Conservation (phyloP, 139 green algal species). For the Zygnema circumcarinatum region DNA sequence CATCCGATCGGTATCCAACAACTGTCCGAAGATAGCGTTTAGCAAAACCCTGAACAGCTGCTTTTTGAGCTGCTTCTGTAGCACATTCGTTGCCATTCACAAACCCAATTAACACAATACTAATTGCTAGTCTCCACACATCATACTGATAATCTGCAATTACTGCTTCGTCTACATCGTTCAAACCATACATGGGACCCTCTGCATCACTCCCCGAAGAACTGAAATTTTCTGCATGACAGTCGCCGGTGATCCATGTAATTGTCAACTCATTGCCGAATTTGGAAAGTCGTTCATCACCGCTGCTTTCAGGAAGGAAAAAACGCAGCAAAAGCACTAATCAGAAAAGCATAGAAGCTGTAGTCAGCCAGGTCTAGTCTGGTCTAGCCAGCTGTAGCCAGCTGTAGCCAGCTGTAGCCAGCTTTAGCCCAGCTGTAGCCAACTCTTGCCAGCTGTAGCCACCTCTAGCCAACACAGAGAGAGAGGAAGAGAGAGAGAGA, state of each 20-base stretch:
- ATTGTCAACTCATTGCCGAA: slow-evolving; percentile 40
- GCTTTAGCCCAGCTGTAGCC: slow-evolving; percentile 42
- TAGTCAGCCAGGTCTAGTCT: slow-evolving; percentile 40
- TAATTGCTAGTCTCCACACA: slow-evolving; percentile 55
- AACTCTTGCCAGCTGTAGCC: too few relatives aligned
- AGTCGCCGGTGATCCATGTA: slow-evolving; percentile 57
- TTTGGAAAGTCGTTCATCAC: slow-evolving; percentile 43
- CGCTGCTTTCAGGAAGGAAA: slow-evolving; percentile 8
- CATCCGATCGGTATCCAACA: slow-evolving; percentile 17
- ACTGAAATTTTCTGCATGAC: slow-evolving; percentile 21
- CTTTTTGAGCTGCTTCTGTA: slow-evolving; percentile 34
- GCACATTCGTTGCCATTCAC: slow-evolving; percentile 23
- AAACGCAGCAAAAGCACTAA: too few relatives aligned
- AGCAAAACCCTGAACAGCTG: slow-evolving; percentile 40
- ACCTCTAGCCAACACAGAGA: too few relatives aligned
- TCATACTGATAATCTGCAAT: slow-evolving; percentile 59
- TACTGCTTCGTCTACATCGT: slow-evolving; percentile 50
- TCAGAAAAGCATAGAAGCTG: too few relatives aligned
- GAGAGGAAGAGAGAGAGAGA: too few relatives aligned
- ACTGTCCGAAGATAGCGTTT: slow-evolving; percentile 41
- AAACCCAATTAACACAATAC: slow-evolving; percentile 40
- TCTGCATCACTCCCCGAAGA: slow-evolving; percentile 33
- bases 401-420: too few relatives aligned
- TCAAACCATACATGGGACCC: slow-evolving; percentile 54
- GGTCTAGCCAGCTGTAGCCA: too few relatives aligned